These are phyloP conservation scores for Trichoderma lentiforme DNA, from an alignment of 2,329 filamentous ascomycete species.

Conservation along the genomic window DNA sequence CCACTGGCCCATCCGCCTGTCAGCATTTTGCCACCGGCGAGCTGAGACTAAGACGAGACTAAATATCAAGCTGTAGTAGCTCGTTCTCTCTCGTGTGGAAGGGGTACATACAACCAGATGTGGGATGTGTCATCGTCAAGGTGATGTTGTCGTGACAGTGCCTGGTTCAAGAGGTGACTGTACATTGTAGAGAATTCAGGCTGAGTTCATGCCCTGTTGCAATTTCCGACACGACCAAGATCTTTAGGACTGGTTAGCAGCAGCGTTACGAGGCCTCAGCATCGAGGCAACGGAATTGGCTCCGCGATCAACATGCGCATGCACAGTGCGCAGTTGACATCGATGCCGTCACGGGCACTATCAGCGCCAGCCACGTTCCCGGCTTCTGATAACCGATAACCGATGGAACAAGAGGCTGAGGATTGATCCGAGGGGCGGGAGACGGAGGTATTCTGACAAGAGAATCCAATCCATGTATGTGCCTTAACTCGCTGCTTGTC, in stretches of 20 bases:
- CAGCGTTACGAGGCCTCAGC: background rate
- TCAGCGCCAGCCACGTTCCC: background rate
- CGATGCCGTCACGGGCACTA: background rate
- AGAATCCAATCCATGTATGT: background rate
- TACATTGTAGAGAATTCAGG: background rate
- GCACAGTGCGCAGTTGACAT: background rate
- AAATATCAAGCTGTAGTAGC: background rate
- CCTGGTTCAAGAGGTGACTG: background rate
- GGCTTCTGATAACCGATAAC: background rate
- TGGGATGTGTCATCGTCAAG: background rate
- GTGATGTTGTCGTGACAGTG: background rate
- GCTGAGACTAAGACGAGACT: background rate
- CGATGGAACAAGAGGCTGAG: background rate
- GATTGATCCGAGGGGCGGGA: background rate
- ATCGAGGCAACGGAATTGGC: background rate
- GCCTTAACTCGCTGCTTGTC: background rate
- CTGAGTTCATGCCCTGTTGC: background rate
- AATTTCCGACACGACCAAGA: background rate
- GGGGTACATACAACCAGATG: background rate
- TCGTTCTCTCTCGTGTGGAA: background rate
- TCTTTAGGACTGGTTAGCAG: background rate
- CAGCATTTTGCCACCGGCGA: constrained; percentile 13
- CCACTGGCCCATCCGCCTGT: constrained; percentile 7
- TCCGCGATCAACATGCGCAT: background rate
- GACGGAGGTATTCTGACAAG: background rate